A percentile compares a stretch with the other conserved stretches of the same genome.
Evolutionary conservation across 2,329 filamentous ascomycete species (phyloP).

Genomic region (Calycina marina): DNA sequence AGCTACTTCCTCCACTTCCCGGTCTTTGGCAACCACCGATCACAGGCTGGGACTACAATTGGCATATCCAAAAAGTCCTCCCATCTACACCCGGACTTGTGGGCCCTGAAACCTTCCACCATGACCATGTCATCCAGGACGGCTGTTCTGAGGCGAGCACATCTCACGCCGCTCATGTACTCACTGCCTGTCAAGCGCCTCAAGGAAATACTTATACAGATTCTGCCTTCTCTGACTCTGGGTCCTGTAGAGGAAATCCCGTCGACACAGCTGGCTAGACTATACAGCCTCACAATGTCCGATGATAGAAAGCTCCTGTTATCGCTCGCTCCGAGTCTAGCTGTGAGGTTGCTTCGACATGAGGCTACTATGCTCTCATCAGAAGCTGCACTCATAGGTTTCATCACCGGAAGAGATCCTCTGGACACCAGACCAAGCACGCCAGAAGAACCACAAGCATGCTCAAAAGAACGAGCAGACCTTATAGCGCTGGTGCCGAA

Average conservation of each 20-base stretch:
- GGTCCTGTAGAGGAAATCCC: slow-evolving; percentile 18
- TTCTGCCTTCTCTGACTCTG: slow-evolving; percentile 16
- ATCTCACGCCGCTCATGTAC: slow-evolving; percentile 19
- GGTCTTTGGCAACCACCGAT: too few species aligned
- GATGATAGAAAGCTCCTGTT: slow-evolving; percentile 17
- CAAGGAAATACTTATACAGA: slow-evolving; percentile 18
- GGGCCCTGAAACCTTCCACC: neutral
- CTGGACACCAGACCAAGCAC: neutral
- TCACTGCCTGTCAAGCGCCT: slow-evolving; percentile 18
- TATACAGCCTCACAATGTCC: slow-evolving; percentile 21
- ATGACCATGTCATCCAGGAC: slow-evolving; percentile 15
- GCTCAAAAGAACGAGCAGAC: too few species aligned
- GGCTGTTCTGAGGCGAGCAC: slow-evolving; percentile 12
- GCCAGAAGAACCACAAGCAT: neutral
- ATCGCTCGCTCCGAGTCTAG: slow-evolving; percentile 17
- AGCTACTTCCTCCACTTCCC: neutral
- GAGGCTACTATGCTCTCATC: slow-evolving; percentile 18
- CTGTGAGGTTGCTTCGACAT: slow-evolving; percentile 19
- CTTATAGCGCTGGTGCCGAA: slow-evolving; percentile 15
- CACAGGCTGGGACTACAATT: too few species aligned
- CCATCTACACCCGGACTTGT: neutral
- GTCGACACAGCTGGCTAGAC: slow-evolving; percentile 19
- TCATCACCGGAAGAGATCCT: slow-evolving; percentile 11
- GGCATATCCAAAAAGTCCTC: too few species aligned
- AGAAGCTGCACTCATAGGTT: slow-evolving; percentile 19